These are phyloP conservation scores for Botryotinia convoluta DNA, from an alignment of 2,329 filamentous ascomycete species.

Conservation along the genomic window DNA sequence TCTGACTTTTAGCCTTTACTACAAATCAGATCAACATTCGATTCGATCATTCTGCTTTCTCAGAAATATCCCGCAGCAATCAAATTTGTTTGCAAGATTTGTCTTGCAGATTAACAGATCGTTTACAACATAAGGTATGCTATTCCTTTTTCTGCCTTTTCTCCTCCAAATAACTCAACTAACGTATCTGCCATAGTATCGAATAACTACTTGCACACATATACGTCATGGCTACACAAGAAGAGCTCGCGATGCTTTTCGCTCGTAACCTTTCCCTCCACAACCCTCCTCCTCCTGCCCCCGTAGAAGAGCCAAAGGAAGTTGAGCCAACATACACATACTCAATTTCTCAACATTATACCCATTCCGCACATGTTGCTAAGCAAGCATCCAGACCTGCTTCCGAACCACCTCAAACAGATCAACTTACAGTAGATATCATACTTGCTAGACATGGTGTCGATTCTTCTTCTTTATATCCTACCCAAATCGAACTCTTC, in stretches of 20 bases:
- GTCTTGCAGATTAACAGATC: slow-evolving; percentile 28
- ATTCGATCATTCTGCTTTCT: slow-evolving; percentile 15
- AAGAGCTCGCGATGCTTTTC: slow-evolving; percentile 81
- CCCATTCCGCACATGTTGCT: slow-evolving; percentile 69
- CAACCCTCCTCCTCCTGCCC: slow-evolving; percentile 34
- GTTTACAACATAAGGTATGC: slow-evolving; percentile 37
- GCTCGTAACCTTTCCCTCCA: slow-evolving; percentile 68
- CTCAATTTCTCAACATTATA: slow-evolving; percentile 78
- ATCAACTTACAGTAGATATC: slow-evolving; percentile 52
- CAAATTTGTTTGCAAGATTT: slow-evolving; percentile 31
- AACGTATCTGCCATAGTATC: not conserved
- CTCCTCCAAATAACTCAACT: slow-evolving; percentile 13
- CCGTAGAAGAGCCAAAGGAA: slow-evolving; percentile 37
- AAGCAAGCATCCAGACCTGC: slow-evolving; percentile 47
- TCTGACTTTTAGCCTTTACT: slow-evolving; percentile 36
- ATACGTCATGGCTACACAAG: slow-evolving; percentile 61
- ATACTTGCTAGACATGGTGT: slow-evolving; percentile 66
- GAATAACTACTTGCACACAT: not conserved
- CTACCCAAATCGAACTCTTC: slow-evolving; percentile 77
- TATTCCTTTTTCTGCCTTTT: slow-evolving; percentile 22
- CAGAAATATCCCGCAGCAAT: not conserved
- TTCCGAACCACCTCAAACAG: slow-evolving; percentile 50
- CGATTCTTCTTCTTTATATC: slow-evolving; percentile 65
- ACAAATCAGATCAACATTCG: slow-evolving; percentile 28
- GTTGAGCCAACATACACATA: slow-evolving; percentile 58